Base-by-base conservation (phyloP, 768 basidiomycete species). In the Tricholoma hemisulphureum region DNA sequence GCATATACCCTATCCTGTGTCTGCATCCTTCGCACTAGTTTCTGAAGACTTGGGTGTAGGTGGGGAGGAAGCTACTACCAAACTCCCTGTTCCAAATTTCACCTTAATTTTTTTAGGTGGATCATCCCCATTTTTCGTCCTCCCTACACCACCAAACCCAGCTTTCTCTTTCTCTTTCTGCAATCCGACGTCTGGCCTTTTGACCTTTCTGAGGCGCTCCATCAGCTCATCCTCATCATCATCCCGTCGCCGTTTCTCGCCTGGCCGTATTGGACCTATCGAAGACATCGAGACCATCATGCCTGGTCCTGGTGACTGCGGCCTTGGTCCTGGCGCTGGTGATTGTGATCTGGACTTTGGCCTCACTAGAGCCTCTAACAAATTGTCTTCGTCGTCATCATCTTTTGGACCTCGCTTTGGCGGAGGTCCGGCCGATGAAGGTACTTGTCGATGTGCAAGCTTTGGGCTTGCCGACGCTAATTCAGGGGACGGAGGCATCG, bases 21-120 rank as follows among this genome's bases (percentile, higher is more conserved):
- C 89, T 54, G 85, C 88, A 63, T 90, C 87, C 73, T 90, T 90
- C 58, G 80, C 77, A 66, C 83, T 79, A 59, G 79, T 71, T 80
- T 85, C 81, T 84, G 89, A 83, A 67, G 83, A 77, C 53, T 76
- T 67, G 11, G 77, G 72, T 5, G 72, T 69, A 10, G 75, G 61
- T 23, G 80, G 65, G n/a, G 71, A 62, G 51, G 76, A 70, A 45
- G 70, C 73, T 53, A 76, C 71, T 8, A 74, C 73, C 50, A 78
- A 64, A 18, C 75, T 76, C n/a, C 76, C 72, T 14, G 76, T 68
- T 18, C 85, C 84, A 58, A 91, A 78, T 71, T 83, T 88, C 58
- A 93, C 76, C 73, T 89, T 91, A 66, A 93, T 81, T 69, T 89
- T 90, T 73, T 86, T 89, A 37, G 81, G 83, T 59, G 79, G 78